These are phyloP conservation scores for Epithemia pelagica DNA, from an alignment of 108 stramenopile species.

Conservation along the genomic window DNA sequence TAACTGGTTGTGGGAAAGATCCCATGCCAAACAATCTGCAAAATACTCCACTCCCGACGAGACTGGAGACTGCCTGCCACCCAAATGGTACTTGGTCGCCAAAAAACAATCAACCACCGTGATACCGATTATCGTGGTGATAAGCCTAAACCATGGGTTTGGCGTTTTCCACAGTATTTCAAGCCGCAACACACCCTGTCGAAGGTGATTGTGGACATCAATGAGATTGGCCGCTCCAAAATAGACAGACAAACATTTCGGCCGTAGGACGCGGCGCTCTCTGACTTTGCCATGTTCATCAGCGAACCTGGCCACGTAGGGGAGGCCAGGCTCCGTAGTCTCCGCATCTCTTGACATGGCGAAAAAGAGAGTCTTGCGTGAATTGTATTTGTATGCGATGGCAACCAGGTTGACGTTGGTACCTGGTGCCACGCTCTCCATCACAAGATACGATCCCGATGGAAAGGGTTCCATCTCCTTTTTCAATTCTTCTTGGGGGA, in stretches of 20 bases:
- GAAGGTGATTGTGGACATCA: constrained; percentile 21
- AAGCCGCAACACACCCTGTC: constrained; percentile 14
- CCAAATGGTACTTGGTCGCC: background rate
- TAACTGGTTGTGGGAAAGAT: background rate
- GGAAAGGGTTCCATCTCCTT: constrained; percentile 2
- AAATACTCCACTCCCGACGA: constrained; percentile 1
- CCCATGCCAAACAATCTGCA: background rate
- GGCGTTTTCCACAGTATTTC: constrained; percentile 24
- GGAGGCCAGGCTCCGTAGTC: constrained; percentile 2
- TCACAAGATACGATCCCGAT: constrained; percentile 12
- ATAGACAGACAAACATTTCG: constrained; percentile 1
- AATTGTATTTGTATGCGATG: constrained; percentile 15
- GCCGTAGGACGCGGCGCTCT: background rate
- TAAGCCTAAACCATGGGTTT: constrained; percentile 15
- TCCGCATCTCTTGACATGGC: background rate
- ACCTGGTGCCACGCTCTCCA: constrained; percentile 7
- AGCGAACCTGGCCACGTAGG: background rate
- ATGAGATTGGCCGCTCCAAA: constrained; percentile 9
- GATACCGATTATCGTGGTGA: constrained; percentile 23
- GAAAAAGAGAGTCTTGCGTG: constrained; percentile 4
- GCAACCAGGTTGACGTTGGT: constrained; percentile 7
- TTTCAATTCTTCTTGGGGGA: background rate
- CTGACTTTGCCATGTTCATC: background rate
- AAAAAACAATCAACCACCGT: constrained; percentile 16
- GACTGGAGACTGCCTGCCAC: background rate